Evolutionary conservation across 2,329 filamentous ascomycete species (phyloP).

Genomic region (Sporothrix phasma): DNA sequence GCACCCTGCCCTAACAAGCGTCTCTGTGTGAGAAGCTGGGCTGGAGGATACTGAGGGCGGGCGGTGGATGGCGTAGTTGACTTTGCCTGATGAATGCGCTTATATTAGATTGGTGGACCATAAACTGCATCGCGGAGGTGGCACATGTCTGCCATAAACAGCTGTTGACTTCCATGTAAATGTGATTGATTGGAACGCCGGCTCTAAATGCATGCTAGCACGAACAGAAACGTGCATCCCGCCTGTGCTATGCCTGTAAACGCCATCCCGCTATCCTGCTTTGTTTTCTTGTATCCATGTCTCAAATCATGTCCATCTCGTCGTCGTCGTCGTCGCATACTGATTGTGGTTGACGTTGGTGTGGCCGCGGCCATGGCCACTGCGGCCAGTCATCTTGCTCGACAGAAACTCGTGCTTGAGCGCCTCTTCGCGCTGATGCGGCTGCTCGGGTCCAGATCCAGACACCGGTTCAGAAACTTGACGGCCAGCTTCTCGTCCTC

Average conservation of each 20-base stretch:
- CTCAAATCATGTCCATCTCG: conserved; percentile 42
- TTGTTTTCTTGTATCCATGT: neutral
- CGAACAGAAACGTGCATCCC: neutral
- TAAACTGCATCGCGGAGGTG: neutral
- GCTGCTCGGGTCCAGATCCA: conserved; percentile 66
- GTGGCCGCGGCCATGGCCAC: neutral
- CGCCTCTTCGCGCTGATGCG: conserved; percentile 69
- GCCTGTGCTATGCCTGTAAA: neutral
- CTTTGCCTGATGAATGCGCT: no score
- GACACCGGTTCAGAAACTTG: conserved; percentile 58
- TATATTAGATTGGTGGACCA: no score
- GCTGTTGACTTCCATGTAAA: neutral
- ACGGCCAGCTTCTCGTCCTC: conserved; percentile 64
- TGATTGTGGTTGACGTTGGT: no score
- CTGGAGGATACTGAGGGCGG: no score
- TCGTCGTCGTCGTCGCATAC: conserved; percentile 36
- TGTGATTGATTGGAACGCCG: neutral
- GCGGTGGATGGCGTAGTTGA: no score
- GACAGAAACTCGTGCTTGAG: conserved; percentile 61
- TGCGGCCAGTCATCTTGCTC: neutral
- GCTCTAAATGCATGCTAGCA: neutral
- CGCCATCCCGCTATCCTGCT: neutral
- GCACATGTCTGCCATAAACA: neutral
- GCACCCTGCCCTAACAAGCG: no score
- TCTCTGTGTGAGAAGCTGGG: no score